Conservation (phyloP, 2,329 filamentous ascomycete species). For the Grosmannia clavigera region DNA sequence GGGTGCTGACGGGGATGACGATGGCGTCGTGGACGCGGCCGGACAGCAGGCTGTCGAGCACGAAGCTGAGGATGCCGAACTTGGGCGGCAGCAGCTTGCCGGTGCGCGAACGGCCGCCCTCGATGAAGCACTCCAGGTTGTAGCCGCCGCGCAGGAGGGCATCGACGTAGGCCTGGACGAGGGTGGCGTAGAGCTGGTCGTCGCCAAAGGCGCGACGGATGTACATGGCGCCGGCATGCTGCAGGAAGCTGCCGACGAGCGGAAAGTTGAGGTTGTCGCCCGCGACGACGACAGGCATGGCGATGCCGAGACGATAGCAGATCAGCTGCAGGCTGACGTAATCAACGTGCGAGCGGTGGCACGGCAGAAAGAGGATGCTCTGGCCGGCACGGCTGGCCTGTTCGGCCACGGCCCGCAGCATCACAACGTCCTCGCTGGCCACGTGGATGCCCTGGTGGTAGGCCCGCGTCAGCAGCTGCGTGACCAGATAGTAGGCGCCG, state of each 20-base stretch:
- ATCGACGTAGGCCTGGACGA: slow-evolving; percentile 96
- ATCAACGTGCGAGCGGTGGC: slow-evolving; percentile 89
- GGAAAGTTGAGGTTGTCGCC: slow-evolving; percentile 97
- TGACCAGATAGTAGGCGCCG: slow-evolving; percentile 77
- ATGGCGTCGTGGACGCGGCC: slow-evolving; percentile 82
- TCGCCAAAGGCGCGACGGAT: slow-evolving; percentile 88
- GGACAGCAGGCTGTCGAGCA: slow-evolving; percentile 80
- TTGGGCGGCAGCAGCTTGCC: slow-evolving; percentile 91
- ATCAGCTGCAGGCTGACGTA: slow-evolving; percentile 93
- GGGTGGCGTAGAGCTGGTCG: slow-evolving; percentile 75
- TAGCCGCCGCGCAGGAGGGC: slow-evolving; percentile 80
- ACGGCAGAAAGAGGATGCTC: slow-evolving; percentile 90
- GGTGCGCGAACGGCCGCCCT: slow-evolving; percentile 83
- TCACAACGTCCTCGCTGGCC: slow-evolving; percentile 82
- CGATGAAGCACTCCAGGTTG: slow-evolving; percentile 96
- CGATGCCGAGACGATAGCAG: slow-evolving; percentile 84
- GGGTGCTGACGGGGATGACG: slow-evolving; percentile 89
- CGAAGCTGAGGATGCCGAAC: slow-evolving; percentile 86
- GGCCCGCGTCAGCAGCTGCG: slow-evolving; percentile 78
- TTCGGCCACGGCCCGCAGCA: slow-evolving; percentile 69
- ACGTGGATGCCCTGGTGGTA: slow-evolving; percentile 98
- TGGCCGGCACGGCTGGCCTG: slow-evolving; percentile 77
- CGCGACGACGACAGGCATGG: slow-evolving; percentile 80
- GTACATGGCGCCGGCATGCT: slow-evolving; percentile 96
- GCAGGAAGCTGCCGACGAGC: slow-evolving; percentile 75